These are phyloP conservation scores for Amyloporia xantha DNA, from an alignment of 768 basidiomycete genomes.

Conservation along the genomic window DNA sequence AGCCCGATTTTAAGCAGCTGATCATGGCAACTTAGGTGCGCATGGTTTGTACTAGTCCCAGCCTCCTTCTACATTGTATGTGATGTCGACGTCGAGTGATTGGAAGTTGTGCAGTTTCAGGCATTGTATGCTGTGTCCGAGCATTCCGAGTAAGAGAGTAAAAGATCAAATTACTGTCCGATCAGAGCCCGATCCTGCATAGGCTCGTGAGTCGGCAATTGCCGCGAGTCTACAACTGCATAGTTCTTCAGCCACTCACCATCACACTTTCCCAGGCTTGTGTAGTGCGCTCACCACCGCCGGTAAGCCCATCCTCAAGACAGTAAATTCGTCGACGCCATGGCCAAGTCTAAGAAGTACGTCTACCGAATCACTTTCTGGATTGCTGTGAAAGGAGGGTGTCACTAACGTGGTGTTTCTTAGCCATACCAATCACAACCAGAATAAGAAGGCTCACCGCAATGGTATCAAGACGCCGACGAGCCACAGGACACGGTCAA, in stretches of 20 bases:
- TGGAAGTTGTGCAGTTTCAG: too few relatives aligned
- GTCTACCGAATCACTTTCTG: conserved; percentile 17
- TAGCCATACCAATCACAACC: conserved; percentile 94
- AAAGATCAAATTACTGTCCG: too few relatives aligned
- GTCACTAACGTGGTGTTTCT: conserved; percentile 3
- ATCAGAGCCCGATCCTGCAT: too few relatives aligned
- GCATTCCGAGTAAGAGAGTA: too few relatives aligned
- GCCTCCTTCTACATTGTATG: too few relatives aligned
- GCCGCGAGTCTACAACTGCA: conserved; percentile 16
- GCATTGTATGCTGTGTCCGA: too few relatives aligned
- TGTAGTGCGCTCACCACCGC: neutral
- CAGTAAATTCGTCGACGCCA: conserved; percentile 31
- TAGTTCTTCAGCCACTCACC: conserved; percentile 24
- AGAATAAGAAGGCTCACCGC: conserved; percentile 93
- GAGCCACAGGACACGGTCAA: conserved; percentile 65
- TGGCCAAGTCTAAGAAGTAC: conserved; percentile 99
- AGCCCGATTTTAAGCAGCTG: neutral
- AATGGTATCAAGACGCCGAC: conserved; percentile 92
- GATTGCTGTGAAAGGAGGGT: neutral
- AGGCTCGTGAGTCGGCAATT: neutral
- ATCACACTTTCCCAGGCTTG: conserved; percentile 5
- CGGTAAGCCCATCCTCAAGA: conserved; percentile 16
- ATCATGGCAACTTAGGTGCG: neutral
- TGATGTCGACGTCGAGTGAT: too few relatives aligned
- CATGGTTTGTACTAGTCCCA: too few relatives aligned